Base-by-base conservation (phyloP, 768 basidiomycete genomes). In the Auriscalpium vulgare region DNA sequence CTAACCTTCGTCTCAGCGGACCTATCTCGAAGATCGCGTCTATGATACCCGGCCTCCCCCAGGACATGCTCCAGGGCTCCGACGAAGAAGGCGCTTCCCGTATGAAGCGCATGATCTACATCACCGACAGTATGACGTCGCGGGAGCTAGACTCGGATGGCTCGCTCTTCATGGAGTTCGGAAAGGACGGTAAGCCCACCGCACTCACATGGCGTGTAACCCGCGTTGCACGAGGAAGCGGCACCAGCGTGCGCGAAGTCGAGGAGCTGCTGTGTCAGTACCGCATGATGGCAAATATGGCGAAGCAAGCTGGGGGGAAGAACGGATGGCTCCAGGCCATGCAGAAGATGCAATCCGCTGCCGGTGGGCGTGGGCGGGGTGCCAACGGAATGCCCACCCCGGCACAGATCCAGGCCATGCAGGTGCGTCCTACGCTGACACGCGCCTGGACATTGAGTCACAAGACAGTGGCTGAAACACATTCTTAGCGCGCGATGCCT, bases 281-380 rank as follows among this genome's bases (percentile, higher is more conserved):
- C 65, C 83, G 91, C 47, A 95, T 97, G 90, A 97, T 99, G 91
- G 87, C 93, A 53, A 95, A 91, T 66, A 95, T 99, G 89, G 97
- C 95, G 37, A 97, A 94, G 76, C 88, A 93, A 67, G 95, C 93
- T 7, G 97, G 97, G 50, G 95, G 94, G 44, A 97, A 97, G 80
- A 92, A 95, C 59, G 95, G 94, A 64, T 92, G 92, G 88, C 72
- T 93, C 50, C 84, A 86, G 65, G 83, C 91, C 4, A 87, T 94
- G 76, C 91, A 95, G 71, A 97, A 95, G 70, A 87, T 97, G 87
- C 92, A 94, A 70, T 75, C 79, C 44, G 91, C 89, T 7, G 83
- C 82, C 47, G 88, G 91, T 37, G 90, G 92, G 4, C 88, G 91
- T 56, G 91, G 92, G 23, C 82, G 91, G 38, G 91, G 94, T 51